A percentile compares a stretch with the other conserved stretches of the same genome.
Conservation (phyloP, 495 filamentous ascomycete species). For the Apiosordaria backusii region DNA sequence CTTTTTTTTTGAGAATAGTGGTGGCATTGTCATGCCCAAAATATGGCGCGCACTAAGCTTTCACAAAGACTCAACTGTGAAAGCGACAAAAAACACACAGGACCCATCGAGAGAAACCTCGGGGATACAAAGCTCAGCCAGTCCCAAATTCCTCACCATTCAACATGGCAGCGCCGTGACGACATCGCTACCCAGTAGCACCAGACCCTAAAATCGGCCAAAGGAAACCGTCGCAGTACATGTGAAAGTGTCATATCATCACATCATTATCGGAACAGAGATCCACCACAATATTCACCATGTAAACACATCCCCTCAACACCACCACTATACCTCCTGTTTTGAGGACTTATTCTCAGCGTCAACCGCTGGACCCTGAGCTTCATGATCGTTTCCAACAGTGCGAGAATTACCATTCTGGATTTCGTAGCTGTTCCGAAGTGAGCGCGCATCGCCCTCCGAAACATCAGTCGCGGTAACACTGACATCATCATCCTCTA, state of each 20-base stretch:
- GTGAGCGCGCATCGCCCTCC: neutral
- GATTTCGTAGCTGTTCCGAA: too few relatives aligned
- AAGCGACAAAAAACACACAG: neutral
- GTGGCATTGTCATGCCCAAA: too few relatives aligned
- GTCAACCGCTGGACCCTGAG: neutral
- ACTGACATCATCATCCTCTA: slow-evolving; percentile 1
- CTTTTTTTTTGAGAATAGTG: neutral
- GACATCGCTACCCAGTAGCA: neutral
- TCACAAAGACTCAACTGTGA: neutral
- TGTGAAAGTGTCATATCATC: neutral
- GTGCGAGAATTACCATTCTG: too few relatives aligned
- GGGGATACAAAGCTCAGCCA: neutral
- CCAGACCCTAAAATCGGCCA: neutral
- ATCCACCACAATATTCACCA: neutral
- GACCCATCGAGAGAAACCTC: neutral
- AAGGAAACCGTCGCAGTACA: neutral
- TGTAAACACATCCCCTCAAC: neutral
- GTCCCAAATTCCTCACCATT: neutral
- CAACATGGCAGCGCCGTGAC: neutral
- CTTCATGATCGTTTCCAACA: neutral
- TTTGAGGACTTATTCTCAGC: neutral
- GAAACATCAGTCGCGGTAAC: neutral
- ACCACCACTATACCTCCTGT: neutral
- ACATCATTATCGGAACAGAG: neutral
- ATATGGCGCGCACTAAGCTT: too few relatives aligned